Conservation (phyloP, 176 grass and related monocot species). For the Ananas comosus region DNA sequence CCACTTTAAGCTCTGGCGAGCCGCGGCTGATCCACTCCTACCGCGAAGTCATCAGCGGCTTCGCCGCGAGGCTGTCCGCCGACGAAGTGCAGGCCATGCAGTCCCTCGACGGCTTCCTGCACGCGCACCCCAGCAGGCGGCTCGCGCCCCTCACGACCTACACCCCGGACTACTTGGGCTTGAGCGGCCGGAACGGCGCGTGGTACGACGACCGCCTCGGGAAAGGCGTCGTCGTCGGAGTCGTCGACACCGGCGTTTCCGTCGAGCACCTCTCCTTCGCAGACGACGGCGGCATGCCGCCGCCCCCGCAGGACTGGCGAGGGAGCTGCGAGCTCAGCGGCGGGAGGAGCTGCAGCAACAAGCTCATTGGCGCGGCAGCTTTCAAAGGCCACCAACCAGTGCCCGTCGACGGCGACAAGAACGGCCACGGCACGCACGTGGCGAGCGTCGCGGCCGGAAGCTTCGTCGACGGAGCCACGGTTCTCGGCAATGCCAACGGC, state of each 20-base stretch:
- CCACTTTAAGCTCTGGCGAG: slow-evolving; percentile 7
- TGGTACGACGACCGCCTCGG: background rate
- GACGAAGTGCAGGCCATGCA: background rate
- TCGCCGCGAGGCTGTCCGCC: slow-evolving; percentile 2
- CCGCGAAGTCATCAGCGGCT: slow-evolving; percentile 4
- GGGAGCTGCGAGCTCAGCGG: background rate
- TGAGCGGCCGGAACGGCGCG: background rate
- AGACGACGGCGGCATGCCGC: slow-evolving; percentile 1
- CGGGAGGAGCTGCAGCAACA: background rate
- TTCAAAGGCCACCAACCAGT: background rate
- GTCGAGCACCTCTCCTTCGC: slow-evolving; percentile 3
- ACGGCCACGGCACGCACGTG: slow-evolving; percentile 4
- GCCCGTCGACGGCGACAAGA: background rate
- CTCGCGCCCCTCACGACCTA: background rate
- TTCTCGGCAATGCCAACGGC: slow-evolving; percentile 10
- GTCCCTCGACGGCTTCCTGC: slow-evolving; percentile 1
- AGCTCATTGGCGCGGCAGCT: background rate
- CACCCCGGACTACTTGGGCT: slow-evolving; percentile 4
- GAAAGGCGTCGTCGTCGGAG: background rate
- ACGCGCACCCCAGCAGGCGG: background rate
- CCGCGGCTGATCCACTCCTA: slow-evolving; percentile 11
- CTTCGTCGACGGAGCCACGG: slow-evolving; percentile 5
- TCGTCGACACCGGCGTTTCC: slow-evolving; percentile 2
- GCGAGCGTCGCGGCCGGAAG: background rate
- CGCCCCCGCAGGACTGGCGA: background rate